Conservation (phyloP, 2,329 filamentous ascomycete genomes). For the Beauveria pseudobassiana region DNA sequence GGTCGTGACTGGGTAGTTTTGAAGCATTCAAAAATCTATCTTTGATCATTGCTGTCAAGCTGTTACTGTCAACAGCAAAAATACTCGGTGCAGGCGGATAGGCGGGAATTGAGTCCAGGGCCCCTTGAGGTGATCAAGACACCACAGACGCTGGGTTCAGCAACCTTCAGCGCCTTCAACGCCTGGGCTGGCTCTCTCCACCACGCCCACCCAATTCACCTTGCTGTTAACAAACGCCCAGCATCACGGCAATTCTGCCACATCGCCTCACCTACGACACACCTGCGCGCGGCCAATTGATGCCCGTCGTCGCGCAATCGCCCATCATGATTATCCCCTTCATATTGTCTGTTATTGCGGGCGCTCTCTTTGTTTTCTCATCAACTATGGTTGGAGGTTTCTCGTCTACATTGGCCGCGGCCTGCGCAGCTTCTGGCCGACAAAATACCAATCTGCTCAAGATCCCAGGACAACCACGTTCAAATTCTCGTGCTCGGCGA, state of each 20-base stretch:
- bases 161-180: not conserved
- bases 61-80: too few species aligned
- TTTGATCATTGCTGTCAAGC: too few species aligned
- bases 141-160: not conserved
- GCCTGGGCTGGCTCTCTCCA: not conserved
- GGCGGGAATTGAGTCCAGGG: too few species aligned
- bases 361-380: slow-evolving; percentile 25
- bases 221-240: not conserved
- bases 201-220: not conserved
- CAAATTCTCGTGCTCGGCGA: slow-evolving; percentile 92
- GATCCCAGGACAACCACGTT: slow-evolving; percentile 38
- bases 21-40: too few species aligned
- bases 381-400: slow-evolving; percentile 19
- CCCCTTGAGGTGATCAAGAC: not conserved
- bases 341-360: slow-evolving; percentile 27
- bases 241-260: not conserved
- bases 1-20: too few species aligned
- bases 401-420: slow-evolving; percentile 18
- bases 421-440: slow-evolving; percentile 24
- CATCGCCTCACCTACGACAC: not conserved
- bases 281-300: not conserved
- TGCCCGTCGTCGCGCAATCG: not conserved
- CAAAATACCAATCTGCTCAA: slow-evolving; percentile 27
- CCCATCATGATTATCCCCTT: slow-evolving; percentile 19
- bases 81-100: too few species aligned